Evolutionary conservation across 257 asterid genomes (phyloP).

Genomic region (Ligustrum vulgare): DNA sequence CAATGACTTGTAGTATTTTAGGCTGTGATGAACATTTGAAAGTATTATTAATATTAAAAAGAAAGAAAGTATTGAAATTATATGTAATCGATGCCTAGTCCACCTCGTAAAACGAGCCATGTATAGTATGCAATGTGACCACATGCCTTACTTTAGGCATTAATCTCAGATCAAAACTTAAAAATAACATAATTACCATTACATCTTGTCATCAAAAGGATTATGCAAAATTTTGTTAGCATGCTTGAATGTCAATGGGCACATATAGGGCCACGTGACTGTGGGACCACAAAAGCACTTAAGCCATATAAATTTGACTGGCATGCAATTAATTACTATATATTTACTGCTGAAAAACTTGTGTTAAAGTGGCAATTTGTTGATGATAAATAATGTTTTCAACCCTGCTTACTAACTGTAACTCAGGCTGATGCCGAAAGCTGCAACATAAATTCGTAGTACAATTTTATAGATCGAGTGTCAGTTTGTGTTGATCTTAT

Average conservation of each 20-base stretch:
- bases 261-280: neutral
- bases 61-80: no score
- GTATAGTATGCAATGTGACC: neutral
- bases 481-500: neutral
- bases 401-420: neutral
- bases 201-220: neutral
- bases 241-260: slow-evolving; percentile 1
- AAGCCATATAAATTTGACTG: neutral
- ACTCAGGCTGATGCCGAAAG: neutral
- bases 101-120: neutral
- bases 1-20: no score
- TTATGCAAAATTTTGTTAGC: neutral
- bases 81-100: neutral
- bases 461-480: neutral
- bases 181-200: neutral
- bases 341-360: neutral
- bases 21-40: no score
- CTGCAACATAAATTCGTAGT: neutral
- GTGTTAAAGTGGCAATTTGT: no score
- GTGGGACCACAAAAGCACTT: neutral
- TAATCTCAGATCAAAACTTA: neutral
- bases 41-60: no score
- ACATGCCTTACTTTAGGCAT: neutral
- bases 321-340: neutral
- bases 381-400: neutral